Base-by-base conservation (phyloP, 192 early-diverging fungal species). In the Linnemannia exigua region DNA sequence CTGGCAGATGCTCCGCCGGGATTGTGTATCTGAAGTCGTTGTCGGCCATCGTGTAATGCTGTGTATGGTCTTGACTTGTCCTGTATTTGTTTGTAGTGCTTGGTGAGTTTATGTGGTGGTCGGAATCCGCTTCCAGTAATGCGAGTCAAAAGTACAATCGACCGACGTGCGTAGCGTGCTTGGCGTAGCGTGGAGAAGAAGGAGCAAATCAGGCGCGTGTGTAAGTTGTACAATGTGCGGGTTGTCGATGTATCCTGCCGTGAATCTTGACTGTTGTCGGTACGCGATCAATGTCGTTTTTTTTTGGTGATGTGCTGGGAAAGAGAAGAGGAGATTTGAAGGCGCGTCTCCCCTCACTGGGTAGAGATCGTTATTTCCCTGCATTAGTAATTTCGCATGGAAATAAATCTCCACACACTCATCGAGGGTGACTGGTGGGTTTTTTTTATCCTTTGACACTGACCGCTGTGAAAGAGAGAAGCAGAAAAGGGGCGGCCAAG, bases 11-110 rank as follows among this genome's bases (percentile, higher is more conserved):
- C 1, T 31, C 74, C 15, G 54, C 63, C 20, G 84, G 79, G 31
- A 86, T 86, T 46, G 20, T 51, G 70, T 80, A 70, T 20, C 33
- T 52, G 68, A 77, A 68, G 15, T 68, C 31, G 75, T 70, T 79
- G 36, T 79, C 47, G 44, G 73, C 50, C 73, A 75, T 82, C 8
- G 17, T 74, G 63, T 20, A 11, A 70, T 6, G 17, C 9, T 19
- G 71, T 47, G 28, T 31, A 31, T 25, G 54, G 54, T 19, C 25
- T n/a, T 37, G 12, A 35, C 8, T 25, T 69, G 33, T 41, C 37
- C 22, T 36, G 17, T 17, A 46, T 52, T 35, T 54, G 19, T 44
- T 44, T 44, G 41, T 6, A 44, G 41, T 44, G 41, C 41, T 9
- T 67, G 46, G 4, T 9, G 35, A 33, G 33, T 38, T 9, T 44